Percentiles rank a stretch among this genome's conserved stretches.
phyloP scores from a whole-genome alignment of 495 filamentous ascomycete species.

The Penicillium pulvis region DNA sequence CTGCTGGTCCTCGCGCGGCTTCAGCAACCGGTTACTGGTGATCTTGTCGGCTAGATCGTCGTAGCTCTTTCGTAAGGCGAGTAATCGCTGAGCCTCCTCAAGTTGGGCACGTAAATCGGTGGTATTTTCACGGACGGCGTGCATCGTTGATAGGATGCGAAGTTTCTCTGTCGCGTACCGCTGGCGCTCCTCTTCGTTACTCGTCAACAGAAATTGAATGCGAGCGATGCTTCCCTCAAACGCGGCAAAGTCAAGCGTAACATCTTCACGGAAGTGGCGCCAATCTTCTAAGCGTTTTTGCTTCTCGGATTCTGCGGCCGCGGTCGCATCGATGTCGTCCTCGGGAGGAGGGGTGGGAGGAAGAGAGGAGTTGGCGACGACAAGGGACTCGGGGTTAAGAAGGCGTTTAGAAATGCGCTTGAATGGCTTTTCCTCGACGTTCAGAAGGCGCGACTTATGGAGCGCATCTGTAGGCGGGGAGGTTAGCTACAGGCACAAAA shows the following conservation, averaged over 20 bases:
- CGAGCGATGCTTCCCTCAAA: slow-evolving; percentile 87
- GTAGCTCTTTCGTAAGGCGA: slow-evolving; percentile 81
- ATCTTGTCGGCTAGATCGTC: slow-evolving; percentile 86
- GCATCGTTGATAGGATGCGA: slow-evolving; percentile 72
- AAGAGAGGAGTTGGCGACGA: slow-evolving; percentile 53
- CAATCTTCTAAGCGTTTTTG: slow-evolving; percentile 56
- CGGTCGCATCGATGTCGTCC: slow-evolving; percentile 43
- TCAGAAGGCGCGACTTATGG: slow-evolving; percentile 86
- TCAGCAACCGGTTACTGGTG: slow-evolving; percentile 74
- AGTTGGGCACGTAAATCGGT: slow-evolving; percentile 68
- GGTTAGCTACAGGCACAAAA: slow-evolving; percentile 22
- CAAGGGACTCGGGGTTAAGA: slow-evolving; percentile 62
- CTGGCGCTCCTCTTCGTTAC: slow-evolving; percentile 81
- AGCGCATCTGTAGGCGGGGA: slow-evolving; percentile 63
- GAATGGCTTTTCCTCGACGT: slow-evolving; percentile 91
- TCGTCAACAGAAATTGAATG: slow-evolving; percentile 81
- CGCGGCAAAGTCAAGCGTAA: slow-evolving; percentile 84
- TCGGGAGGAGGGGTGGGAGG: slow-evolving; percentile 75
- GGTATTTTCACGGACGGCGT: slow-evolving; percentile 77
- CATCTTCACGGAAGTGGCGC: slow-evolving; percentile 72
- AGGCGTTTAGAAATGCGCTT: slow-evolving; percentile 84
- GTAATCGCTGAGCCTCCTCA: slow-evolving; percentile 70
- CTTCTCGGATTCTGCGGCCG: slow-evolving; percentile 36
- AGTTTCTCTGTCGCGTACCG: slow-evolving; percentile 81
- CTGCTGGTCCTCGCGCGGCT: slow-evolving; percentile 80